Evolutionary conservation across 345 rosid species (phyloP).

Genomic region (Populus davidiana): DNA sequence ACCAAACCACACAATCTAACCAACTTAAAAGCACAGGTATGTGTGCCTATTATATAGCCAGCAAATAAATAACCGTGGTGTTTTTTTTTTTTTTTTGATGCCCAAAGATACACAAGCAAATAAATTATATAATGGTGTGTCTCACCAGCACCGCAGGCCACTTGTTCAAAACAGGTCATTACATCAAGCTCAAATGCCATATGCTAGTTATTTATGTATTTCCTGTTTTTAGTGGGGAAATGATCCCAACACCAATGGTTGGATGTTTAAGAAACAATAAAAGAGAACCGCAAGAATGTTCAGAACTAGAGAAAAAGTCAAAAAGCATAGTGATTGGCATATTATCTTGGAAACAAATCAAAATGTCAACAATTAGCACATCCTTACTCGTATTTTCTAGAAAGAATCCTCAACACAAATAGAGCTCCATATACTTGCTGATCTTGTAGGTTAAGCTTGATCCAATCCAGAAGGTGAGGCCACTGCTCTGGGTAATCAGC

Average conservation of each 20-base stretch:
- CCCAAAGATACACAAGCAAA: neutral
- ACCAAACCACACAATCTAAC: neutral
- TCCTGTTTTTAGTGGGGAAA: neutral
- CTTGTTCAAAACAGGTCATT: neutral
- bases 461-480: constrained; percentile 95
- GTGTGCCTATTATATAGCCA: neutral
- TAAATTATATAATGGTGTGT: neutral
- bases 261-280: neutral
- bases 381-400: constrained; percentile 95
- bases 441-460: constrained; percentile 79
- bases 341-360: neutral
- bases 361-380: constrained; percentile 3
- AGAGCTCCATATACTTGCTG: constrained; percentile 92
- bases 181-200: neutral
- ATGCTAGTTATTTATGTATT: neutral
- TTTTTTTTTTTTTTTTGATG: neutral
- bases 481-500: constrained; percentile 99
- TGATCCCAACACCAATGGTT: neutral
- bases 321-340: neutral
- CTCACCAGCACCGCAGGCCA: neutral
- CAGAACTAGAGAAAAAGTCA: neutral
- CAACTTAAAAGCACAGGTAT: neutral
- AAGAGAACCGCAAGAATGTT: neutral
- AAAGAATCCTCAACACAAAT: constrained; percentile 85
- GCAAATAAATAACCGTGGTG: neutral